Evolutionary conservation across 1,139 yeast species (phyloP).

Genomic region (Suhomyces yuchorum): DNA sequence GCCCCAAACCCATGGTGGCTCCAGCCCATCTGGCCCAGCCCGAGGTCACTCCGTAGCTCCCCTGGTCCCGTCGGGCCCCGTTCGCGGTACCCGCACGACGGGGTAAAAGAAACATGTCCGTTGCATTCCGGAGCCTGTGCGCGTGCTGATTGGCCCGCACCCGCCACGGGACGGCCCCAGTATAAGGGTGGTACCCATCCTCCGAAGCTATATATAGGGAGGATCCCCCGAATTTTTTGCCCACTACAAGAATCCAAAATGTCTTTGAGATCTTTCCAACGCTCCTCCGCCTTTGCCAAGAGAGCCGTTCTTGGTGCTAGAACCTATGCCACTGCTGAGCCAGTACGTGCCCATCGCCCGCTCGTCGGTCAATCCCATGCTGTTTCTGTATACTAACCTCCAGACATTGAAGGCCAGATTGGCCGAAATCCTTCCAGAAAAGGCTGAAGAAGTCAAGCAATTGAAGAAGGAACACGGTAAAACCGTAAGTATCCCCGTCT

Average conservation of each 20-base stretch:
- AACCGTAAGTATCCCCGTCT: slow-evolving; percentile 50
- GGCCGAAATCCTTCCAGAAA: slow-evolving; percentile 88
- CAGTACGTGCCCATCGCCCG: slow-evolving; percentile 38
- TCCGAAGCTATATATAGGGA: slow-evolving; percentile 16
- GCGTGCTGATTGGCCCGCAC: slow-evolving; percentile 13
- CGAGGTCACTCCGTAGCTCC: slow-evolving; percentile 4
- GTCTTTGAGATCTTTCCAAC: slow-evolving; percentile 46
- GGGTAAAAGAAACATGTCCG: slow-evolving; percentile 14
- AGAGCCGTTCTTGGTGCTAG: slow-evolving; percentile 40
- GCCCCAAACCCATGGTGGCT: too few species aligned
- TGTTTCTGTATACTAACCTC: slow-evolving; percentile 15
- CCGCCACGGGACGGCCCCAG: slow-evolving; percentile 13
- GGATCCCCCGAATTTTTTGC: slow-evolving; percentile 16
- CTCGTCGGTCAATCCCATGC: too few species aligned
- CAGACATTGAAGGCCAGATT: slow-evolving; percentile 85
- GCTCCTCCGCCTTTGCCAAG: slow-evolving; percentile 35
- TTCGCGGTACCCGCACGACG: slow-evolving; percentile 5
- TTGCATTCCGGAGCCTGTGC: slow-evolving; percentile 12
- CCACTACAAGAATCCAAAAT: slow-evolving; percentile 20
- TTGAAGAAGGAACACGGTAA: slow-evolving; percentile 88
- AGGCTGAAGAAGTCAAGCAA: slow-evolving; percentile 88
- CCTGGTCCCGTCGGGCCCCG: slow-evolving; percentile 1
- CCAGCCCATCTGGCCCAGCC: neutral
- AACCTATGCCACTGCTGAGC: slow-evolving; percentile 56
- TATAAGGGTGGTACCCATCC: slow-evolving; percentile 6